Conservation (phyloP, 225 moss, liverwort and hornwort genomes). For the Polytrichum commune region DNA sequence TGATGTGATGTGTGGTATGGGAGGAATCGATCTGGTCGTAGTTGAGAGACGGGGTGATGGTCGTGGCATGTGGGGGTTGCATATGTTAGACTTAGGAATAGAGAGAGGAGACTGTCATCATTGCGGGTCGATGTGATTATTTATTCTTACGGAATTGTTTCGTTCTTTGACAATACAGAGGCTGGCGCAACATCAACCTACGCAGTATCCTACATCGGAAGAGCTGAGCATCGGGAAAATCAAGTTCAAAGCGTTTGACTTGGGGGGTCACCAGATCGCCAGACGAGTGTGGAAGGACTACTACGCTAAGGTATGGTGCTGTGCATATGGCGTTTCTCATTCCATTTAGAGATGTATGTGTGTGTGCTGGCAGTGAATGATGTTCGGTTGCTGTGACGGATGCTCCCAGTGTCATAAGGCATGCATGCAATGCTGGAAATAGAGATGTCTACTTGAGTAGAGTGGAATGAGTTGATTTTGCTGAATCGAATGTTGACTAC, state of each 20-base stretch:
- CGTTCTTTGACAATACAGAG: slow-evolving; percentile 34
- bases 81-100: not conserved
- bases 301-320: slow-evolving; percentile 56
- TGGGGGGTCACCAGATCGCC: slow-evolving; percentile 79
- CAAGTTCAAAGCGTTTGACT: slow-evolving; percentile 85
- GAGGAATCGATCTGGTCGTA: not conserved
- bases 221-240: slow-evolving; percentile 80
- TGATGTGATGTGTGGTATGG: not conserved
- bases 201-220: slow-evolving; percentile 76
- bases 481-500: too few relatives aligned
- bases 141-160: not conserved
- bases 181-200: slow-evolving; percentile 79
- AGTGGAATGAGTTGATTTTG: too few relatives aligned
- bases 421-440: too few relatives aligned
- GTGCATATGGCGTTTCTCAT: too few relatives aligned
- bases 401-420: too few relatives aligned
- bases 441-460: too few relatives aligned
- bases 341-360: too few relatives aligned
- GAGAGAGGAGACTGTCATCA: not conserved
- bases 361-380: too few relatives aligned
- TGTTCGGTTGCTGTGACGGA: too few relatives aligned
- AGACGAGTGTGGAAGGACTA: slow-evolving; percentile 85
- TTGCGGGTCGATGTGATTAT: not conserved
- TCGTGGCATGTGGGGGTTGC: not conserved
- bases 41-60: not conserved